A percentile compares a stretch with the other conserved stretches of the same genome.
These are phyloP conservation scores for Butyriboletus appendiculatus DNA, from an alignment of 1,284 basidiomycete genomes.

Conservation along the genomic window DNA sequence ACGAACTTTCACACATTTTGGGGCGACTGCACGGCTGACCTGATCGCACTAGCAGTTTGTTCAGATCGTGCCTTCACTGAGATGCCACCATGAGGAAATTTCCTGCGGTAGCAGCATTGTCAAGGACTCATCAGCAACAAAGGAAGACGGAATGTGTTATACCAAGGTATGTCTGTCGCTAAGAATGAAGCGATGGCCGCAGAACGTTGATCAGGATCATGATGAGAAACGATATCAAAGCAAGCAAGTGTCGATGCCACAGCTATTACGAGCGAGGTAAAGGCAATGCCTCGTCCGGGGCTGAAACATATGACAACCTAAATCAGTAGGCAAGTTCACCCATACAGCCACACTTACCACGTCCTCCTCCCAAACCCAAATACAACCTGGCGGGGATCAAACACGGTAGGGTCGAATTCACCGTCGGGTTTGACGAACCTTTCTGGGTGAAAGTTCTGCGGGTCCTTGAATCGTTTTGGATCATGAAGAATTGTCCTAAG, in stretches of 20 bases:
- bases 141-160: neutral
- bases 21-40: neutral
- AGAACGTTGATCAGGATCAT: neutral
- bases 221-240: neutral
- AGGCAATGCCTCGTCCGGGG: neutral
- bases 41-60: neutral
- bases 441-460: conserved; percentile 1
- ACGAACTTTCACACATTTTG: neutral
- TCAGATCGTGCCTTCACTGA: neutral
- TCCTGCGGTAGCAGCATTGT: neutral
- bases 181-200: neutral
- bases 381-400: conserved; percentile 8
- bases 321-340: neutral
- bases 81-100: neutral
- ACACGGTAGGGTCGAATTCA: conserved; percentile 3
- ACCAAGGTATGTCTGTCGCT: neutral
- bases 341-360: neutral
- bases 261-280: neutral
- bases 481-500: conserved; percentile 6
- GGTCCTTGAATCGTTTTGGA: conserved; percentile 1
- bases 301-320: neutral
- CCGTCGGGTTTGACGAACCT: conserved; percentile 4
- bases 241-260: neutral
- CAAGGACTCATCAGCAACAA: neutral
- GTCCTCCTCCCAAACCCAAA: conserved; percentile 10